These are phyloP conservation scores for Astragalus glycyphyllos DNA, from an alignment of 306 rosid species.

Conservation along the genomic window DNA sequence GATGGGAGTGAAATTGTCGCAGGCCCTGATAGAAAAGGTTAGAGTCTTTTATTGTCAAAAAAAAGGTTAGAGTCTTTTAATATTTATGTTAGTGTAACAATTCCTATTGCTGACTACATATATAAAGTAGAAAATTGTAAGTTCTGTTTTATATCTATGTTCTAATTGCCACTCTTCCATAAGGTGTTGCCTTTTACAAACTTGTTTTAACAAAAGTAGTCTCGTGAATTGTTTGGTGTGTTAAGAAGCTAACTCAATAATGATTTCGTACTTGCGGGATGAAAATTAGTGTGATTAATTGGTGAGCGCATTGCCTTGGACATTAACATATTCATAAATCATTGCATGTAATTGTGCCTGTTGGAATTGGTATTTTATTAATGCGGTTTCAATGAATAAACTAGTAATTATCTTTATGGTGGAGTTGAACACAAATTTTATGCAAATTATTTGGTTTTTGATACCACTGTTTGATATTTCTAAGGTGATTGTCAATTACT, in stretches of 20 bases:
- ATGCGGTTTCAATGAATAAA: slow-evolving; percentile 16
- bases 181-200: neutral
- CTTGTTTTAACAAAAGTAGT: slow-evolving; percentile 29
- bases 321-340: slow-evolving; percentile 11
- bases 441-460: slow-evolving; percentile 36
- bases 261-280: neutral
- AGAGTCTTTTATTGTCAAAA: too few species aligned
- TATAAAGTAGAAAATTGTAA: slow-evolving; percentile 6
- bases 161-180: slow-evolving; percentile 5
- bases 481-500: slow-evolving; percentile 29
- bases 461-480: slow-evolving; percentile 26
- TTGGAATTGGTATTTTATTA: slow-evolving; percentile 29
- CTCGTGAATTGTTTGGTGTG: slow-evolving; percentile 17
- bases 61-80: slow-evolving; percentile 59
- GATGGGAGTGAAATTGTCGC: slow-evolving; percentile 76
- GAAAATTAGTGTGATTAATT: slow-evolving; percentile 15
- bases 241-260: slow-evolving; percentile 21
- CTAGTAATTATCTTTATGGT: neutral
- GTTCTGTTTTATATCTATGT: slow-evolving; percentile 16
- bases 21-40: slow-evolving; percentile 72
- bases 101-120: slow-evolving; percentile 8
- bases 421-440: slow-evolving; percentile 13
- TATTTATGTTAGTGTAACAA: slow-evolving; percentile 23
- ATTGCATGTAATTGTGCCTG: slow-evolving; percentile 26
- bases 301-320: slow-evolving; percentile 11